Evolutionary conservation across 306 rosid genomes (phyloP).

Genomic region (Datisca glomerata): DNA sequence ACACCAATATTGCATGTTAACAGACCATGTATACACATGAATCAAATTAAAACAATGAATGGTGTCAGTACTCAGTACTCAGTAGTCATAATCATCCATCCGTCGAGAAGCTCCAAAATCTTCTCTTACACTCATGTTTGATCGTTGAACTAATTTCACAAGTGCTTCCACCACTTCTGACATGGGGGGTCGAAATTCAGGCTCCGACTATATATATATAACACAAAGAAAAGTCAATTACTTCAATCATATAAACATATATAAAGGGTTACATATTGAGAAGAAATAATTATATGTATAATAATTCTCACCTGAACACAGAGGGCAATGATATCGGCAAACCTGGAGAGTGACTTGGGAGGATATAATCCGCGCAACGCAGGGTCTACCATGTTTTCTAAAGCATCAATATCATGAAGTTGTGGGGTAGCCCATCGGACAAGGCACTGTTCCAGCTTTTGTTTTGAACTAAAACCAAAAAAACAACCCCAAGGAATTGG

Average conservation of each 20-base stretch:
- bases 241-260: not conserved
- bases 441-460: slow-evolving; percentile 49
- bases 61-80: not conserved
- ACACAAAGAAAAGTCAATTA: not conserved
- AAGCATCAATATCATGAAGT: slow-evolving; percentile 56
- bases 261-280: not conserved
- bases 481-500: not conserved
- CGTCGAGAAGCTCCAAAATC: slow-evolving; percentile 40
- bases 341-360: slow-evolving; percentile 63
- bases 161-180: slow-evolving; percentile 74
- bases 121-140: slow-evolving; percentile 45
- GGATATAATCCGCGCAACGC: slow-evolving; percentile 83
- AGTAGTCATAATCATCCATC: slow-evolving; percentile 29
- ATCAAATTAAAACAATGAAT: no score
- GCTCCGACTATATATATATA: slow-evolving; percentile 34
- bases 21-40: no score
- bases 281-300: not conserved
- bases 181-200: slow-evolving; percentile 61
- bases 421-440: slow-evolving; percentile 82
- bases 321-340: slow-evolving; percentile 67
- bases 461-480: slow-evolving; percentile 31
- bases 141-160: slow-evolving; percentile 44
- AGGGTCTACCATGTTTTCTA: slow-evolving; percentile 68
- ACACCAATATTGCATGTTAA: no score
- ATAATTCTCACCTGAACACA: slow-evolving; percentile 53